Evolutionary conservation across 2,329 filamentous ascomycete genomes (phyloP).

Genomic region (Daldinia eschscholtzii): DNA sequence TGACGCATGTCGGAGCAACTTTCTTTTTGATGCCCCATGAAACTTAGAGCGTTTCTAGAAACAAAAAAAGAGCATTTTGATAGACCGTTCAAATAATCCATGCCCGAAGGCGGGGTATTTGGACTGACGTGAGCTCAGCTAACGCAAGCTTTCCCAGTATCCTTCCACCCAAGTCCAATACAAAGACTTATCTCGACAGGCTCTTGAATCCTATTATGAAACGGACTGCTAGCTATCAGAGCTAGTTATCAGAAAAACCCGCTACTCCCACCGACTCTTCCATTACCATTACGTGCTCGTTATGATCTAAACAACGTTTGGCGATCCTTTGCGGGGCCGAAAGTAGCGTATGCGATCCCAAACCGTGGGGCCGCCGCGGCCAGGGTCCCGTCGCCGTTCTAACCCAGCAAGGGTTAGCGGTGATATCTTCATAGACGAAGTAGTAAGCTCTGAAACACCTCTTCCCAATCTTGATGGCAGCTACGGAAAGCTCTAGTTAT

Average conservation of each 20-base stretch:
- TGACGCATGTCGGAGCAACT: background rate
- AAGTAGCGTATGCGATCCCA: constrained; percentile 1
- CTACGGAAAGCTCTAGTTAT: background rate
- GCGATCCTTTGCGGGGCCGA: constrained; percentile 9
- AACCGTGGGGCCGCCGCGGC: constrained; percentile 1
- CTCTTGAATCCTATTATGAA: background rate
- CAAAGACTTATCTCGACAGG: background rate
- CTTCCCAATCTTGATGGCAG: background rate
- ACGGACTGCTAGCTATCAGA: background rate
- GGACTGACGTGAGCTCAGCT: constrained; percentile 5
- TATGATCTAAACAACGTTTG: background rate
- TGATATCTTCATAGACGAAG: background rate
- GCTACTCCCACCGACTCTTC: background rate
- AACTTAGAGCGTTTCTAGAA: background rate
- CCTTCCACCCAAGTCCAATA: background rate
- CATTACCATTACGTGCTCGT: background rate
- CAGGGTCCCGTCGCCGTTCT: background rate
- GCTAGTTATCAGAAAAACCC: background rate
- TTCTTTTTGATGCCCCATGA: constrained; percentile 7
- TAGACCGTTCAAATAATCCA: background rate
- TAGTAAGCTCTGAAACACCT: background rate
- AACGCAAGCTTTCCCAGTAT: background rate
- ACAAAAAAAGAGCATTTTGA: background rate
- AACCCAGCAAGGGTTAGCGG: background rate
- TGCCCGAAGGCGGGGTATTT: constrained; percentile 4